Conservation (phyloP, 2,329 filamentous ascomycete species). For the Rhinocladiella mackenziei region DNA sequence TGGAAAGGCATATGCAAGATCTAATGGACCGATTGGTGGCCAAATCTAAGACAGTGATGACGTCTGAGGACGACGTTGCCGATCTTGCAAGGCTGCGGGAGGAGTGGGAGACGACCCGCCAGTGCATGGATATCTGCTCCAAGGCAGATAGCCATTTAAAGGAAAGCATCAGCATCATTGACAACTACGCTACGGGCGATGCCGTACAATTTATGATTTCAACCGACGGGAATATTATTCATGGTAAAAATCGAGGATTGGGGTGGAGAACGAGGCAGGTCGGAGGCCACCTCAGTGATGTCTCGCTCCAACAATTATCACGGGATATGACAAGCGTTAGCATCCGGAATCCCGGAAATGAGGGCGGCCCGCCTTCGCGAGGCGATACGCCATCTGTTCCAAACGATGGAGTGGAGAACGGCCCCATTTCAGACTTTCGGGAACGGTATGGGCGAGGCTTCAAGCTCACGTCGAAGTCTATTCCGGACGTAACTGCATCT, state of each 20-base stretch:
- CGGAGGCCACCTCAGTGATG: conserved; percentile 34
- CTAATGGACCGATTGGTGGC: conserved; percentile 33
- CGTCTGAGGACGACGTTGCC: conserved; percentile 32
- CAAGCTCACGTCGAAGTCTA: conserved; percentile 4
- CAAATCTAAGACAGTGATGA: conserved; percentile 34
- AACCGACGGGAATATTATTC: conserved; percentile 34
- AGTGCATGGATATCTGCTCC: conserved; percentile 36
- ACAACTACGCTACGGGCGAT: conserved; percentile 37
- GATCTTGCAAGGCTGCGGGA: conserved; percentile 36
- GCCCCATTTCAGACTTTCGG: conserved; percentile 22
- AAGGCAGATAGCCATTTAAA: conserved; percentile 32
- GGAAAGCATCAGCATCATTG: conserved; percentile 35
- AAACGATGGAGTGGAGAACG: conserved; percentile 10
- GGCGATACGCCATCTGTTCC: conserved; percentile 4
- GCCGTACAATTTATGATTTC: conserved; percentile 40
- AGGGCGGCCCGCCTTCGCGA: conserved; percentile 18
- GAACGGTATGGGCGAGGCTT: conserved; percentile 31
- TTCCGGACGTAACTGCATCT: background rate
- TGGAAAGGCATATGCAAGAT: conserved; percentile 35
- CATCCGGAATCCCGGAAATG: conserved; percentile 21
- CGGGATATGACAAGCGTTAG: conserved; percentile 32
- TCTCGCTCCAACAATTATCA: conserved; percentile 34
- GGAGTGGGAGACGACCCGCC: conserved; percentile 37
- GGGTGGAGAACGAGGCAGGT: conserved; percentile 36
- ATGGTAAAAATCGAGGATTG: conserved; percentile 31